Evolutionary conservation across 257 asterid genomes (phyloP), one percentile per base, ranked within the genome.

Genomic region (Galeopsis tetrahit): DNA sequence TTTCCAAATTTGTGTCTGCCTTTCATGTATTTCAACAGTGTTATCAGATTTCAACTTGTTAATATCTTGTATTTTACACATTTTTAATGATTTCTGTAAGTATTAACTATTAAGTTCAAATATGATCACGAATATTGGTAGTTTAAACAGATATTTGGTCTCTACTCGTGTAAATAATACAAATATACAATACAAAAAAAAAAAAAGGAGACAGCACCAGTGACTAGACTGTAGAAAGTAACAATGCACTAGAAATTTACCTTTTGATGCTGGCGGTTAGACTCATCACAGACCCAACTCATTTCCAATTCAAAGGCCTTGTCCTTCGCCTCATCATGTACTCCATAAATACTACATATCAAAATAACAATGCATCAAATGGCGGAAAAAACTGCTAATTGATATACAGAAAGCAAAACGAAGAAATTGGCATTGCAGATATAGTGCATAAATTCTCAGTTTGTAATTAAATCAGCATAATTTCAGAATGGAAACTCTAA

Each of bases 251-350:
- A 49, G 38, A 53, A 6, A 51, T 34, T 64, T 84, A 94, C 98
- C 97, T 94, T 94, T 75, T 89, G 91, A 64, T 94, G 98, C 83
- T 85, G 96, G 62, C 97, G 92, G 75, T 88, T 88, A 4, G 98
- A 94, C 81, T 94, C 98, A n/a, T 94, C 97, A 69, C 98, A 94
- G 9, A 91, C 96, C 98, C 98, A 94, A 68, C 97, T 89, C 96
- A 94, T 80, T 78, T 94, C 98, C 86, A 94, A 57, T 75, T 94
- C 98, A 73, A 94, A 94, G 59, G 95, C 98, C 89, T 94, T 94
- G 89, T 94, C 98, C 82, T 94, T 94, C 3, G 96, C 98, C 82
- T 94, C 97, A 53, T 94, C 98, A 52, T 94, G 98, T 33, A 94
- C 96, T 10, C 97, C 96, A 33, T 88, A 94, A 55, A 94, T 91